A percentile compares a stretch with the other conserved stretches of the same genome.
Conservation (phyloP, 352 stramenopile genomes). For the Globisporangium radiosum region DNA sequence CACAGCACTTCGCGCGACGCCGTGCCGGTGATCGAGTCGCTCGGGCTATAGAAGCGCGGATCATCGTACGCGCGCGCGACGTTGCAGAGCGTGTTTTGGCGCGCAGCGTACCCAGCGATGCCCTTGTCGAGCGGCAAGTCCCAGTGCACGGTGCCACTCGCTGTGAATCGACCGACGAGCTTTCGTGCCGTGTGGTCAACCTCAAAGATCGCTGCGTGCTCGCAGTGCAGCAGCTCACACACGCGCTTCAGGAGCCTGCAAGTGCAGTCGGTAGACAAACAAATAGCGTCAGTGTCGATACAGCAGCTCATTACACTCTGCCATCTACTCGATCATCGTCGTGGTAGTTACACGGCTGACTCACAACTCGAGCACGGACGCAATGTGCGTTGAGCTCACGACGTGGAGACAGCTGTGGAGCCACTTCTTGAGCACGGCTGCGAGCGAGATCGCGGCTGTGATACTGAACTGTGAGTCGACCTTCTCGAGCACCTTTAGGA, state of each 20-base stretch:
- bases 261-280: neutral
- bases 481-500: conserved; percentile 75
- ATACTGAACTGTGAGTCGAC: conserved; percentile 85
- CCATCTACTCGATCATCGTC: too few species aligned
- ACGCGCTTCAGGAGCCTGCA: conserved; percentile 37
- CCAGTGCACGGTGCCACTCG: conserved; percentile 38
- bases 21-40: conserved; percentile 57
- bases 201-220: conserved; percentile 60
- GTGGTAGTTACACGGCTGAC: neutral
- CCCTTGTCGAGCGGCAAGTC: conserved; percentile 70
- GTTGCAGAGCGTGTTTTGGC: conserved; percentile 53
- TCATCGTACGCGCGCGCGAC: conserved; percentile 64
- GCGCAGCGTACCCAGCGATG: conserved; percentile 46
- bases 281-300: neutral
- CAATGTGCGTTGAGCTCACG: conserved; percentile 41
- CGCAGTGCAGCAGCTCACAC: conserved; percentile 61
- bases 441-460: conserved; percentile 67
- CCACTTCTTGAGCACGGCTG: conserved; percentile 67
- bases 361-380: conserved; percentile 30
- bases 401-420: conserved; percentile 59
- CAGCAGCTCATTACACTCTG: too few species aligned
- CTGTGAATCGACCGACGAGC: conserved; percentile 27
- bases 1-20: conserved; percentile 57
- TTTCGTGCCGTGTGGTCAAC: conserved; percentile 38
- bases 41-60: conserved; percentile 65